Evolutionary conservation across 768 basidiomycete species (phyloP), one percentile per base, ranked within the genome.

Genomic region (Obba rivulosa): DNA sequence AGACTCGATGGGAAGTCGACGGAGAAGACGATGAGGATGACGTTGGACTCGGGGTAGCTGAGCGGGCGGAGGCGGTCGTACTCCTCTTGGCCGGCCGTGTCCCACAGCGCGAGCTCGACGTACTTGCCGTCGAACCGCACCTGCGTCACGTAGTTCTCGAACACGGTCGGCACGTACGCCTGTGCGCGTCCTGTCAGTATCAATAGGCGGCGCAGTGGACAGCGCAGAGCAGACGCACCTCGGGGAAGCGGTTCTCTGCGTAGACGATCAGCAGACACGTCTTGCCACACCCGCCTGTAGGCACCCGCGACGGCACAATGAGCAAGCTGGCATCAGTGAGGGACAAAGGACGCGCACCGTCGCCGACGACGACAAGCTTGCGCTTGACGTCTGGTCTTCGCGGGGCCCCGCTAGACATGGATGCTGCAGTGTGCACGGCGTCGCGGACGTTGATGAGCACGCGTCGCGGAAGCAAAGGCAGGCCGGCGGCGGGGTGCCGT

Each of bases 81-180:
- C 70, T 97, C 93, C 69, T 97, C 93, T 66, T 96, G 93, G 22
- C 93, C 93, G 1, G 93, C 93, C 1, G 93, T 97, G 68, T 97
- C 93, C 92, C 95, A 99, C 16, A 99, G 75, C n/a, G 96, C 95
- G 37, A 99, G 79, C 62, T 96, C 92, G 52, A 99, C 83, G 17
- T 88, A 73, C 68, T 92, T 93, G 48, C 86, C 84, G 21, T 94
- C 92, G 59, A 86, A 91, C 42, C 81, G 73, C 34, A 93, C 86
- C 54, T 87, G 83, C 11, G 88, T 91, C 47, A 92, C 88, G 60
- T 92, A 93, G 76, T 92, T 93, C 67, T 94, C 92, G 64, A 94
- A 94, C 9, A 94, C 92, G 18, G 92, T 93, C 24, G 92, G 92
- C 58, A 92, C 84, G 66, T 94, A 93, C 25, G 89, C 81, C 92